Conservation (phyloP, 306 rosid genomes). For the Malus asiatica region DNA sequence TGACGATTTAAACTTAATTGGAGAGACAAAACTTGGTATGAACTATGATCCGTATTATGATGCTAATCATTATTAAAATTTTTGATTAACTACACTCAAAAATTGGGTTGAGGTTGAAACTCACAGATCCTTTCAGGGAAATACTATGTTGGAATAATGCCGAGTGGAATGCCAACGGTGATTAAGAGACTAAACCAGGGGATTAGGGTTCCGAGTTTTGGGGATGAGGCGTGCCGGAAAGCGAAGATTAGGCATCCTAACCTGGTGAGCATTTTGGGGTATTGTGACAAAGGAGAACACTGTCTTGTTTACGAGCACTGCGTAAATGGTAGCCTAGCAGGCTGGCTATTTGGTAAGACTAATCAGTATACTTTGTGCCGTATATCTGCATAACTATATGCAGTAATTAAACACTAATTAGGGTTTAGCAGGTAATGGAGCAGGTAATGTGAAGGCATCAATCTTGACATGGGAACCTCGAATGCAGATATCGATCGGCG, state of each 20-base stretch:
- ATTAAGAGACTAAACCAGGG: background rate
- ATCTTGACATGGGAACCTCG: background rate
- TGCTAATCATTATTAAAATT: background rate
- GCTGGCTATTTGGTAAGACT: background rate
- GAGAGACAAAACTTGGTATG: background rate
- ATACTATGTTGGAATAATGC: background rate
- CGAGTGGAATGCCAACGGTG: background rate
- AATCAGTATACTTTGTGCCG: background rate
- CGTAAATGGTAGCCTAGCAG: background rate
- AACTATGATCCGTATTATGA: background rate
- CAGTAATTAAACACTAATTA: background rate
- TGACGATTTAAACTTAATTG: background rate
- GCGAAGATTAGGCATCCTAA: background rate
- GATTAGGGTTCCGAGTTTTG: background rate
- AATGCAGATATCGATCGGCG: background rate
- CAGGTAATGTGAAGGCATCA: background rate
- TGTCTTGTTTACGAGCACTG: background rate
- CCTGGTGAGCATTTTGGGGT: background rate
- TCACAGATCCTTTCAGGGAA: background rate
- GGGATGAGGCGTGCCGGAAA: background rate
- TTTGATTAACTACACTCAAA: background rate
- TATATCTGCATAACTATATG: background rate
- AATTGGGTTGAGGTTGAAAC: background rate
- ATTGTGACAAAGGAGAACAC: background rate
- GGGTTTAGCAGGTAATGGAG: background rate